Evolutionary conservation across 371 early-diverging fungal species (phyloP).

Genomic region (Funneliformis caledonium): DNA sequence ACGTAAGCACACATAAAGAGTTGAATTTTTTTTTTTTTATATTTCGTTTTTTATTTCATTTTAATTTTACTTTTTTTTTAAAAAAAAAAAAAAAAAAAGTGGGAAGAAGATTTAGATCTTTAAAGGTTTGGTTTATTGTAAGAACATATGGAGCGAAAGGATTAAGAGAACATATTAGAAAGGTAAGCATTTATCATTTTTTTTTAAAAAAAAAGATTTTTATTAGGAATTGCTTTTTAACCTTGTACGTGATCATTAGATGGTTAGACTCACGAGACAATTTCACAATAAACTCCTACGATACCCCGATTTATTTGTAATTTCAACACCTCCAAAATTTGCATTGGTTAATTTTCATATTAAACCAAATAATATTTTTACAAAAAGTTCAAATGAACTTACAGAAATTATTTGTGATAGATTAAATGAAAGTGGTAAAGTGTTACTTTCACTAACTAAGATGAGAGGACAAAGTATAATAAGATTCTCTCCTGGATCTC

Average conservation of each 20-base stretch:
- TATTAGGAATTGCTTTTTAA: too few species aligned
- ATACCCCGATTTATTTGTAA: constrained; percentile 48
- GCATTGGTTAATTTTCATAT: constrained; percentile 54
- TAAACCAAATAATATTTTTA: constrained; percentile 37
- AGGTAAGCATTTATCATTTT: constrained; percentile 48
- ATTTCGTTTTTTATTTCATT: background rate
- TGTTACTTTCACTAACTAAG: constrained; percentile 3
- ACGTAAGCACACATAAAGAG: constrained; percentile 9
- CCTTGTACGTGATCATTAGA: background rate
- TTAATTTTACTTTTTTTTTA: background rate
- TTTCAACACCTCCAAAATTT: constrained; percentile 51
- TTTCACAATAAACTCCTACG: background rate
- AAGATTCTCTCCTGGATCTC: background rate
- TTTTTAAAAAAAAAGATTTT: constrained; percentile 43
- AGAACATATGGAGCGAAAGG: constrained; percentile 59
- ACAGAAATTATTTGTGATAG: background rate
- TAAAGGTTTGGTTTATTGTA: constrained; percentile 70
- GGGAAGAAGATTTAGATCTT: constrained; percentile 58
- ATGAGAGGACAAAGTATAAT: constrained; percentile 3
- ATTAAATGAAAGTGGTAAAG: background rate
- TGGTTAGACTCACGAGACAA: background rate
- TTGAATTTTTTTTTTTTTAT: background rate
- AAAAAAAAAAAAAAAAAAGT: constrained; percentile 29
- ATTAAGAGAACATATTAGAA: constrained; percentile 54
- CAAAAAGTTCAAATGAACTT: constrained; percentile 22